Evolutionary conservation across 1,139 yeast genomes (phyloP).

Genomic region (Kodamaea plutei): DNA sequence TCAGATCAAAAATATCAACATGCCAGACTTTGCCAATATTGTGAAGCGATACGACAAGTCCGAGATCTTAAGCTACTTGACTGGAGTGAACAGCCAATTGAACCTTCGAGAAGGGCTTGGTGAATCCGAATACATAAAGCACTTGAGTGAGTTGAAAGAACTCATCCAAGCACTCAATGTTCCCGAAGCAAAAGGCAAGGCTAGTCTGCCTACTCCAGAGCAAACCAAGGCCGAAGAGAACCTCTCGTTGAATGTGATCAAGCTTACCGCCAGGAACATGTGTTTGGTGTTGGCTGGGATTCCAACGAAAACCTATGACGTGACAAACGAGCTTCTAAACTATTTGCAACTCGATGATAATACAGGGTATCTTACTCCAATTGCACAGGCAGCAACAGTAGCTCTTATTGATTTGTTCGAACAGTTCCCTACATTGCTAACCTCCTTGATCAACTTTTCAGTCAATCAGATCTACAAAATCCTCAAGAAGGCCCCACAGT

Average conservation of each 20-base stretch:
- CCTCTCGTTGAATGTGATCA: constrained; percentile 24
- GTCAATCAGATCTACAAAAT: constrained; percentile 37
- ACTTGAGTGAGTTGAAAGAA: constrained; percentile 11
- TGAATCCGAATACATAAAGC: constrained; percentile 10
- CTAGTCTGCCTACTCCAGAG: constrained; percentile 1
- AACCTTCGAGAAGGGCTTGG: constrained; percentile 9
- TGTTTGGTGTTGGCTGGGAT: constrained; percentile 26
- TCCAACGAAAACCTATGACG: constrained; percentile 38
- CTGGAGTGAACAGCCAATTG: constrained; percentile 21
- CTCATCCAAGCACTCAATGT: constrained; percentile 10
- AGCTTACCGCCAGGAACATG: constrained; percentile 29
- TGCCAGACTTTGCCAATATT: constrained; percentile 15
- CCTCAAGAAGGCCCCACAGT: constrained; percentile 31
- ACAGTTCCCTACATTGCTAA: constrained; percentile 33
- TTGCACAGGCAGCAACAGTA: constrained; percentile 26
- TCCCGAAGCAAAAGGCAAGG: constrained; percentile 5
- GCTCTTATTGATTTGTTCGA: constrained; percentile 39
- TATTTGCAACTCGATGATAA: constrained; percentile 19
- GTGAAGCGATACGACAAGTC: constrained; percentile 19
- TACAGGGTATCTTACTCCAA: constrained; percentile 14
- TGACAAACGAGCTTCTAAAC: constrained; percentile 34
- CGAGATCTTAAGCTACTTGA: constrained; percentile 22
- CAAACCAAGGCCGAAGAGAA: constrained; percentile 4
- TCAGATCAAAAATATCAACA: constrained; percentile 3
- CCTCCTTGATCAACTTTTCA: constrained; percentile 35